phyloP scores from a whole-genome alignment of 176 grass and related monocot genomes.

The Saccharum officinarum region DNA sequence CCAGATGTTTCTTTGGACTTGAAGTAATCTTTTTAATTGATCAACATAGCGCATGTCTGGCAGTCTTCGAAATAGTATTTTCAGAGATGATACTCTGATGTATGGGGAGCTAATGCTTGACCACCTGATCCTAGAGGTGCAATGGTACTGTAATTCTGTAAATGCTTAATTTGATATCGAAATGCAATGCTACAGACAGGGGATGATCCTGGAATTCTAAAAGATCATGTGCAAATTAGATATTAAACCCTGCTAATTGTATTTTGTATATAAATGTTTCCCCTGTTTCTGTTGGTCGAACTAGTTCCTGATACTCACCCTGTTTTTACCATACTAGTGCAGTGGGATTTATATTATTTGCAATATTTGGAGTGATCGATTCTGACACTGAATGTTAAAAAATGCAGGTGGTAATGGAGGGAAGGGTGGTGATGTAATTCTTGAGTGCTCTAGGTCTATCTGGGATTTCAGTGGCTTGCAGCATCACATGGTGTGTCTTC shows the following conservation, averaged over 20 bases:
- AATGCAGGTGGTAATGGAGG: slow-evolving; percentile 81
- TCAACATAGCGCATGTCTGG: background rate
- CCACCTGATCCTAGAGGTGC: background rate
- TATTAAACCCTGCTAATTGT: background rate
- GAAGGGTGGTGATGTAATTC: slow-evolving; percentile 82
- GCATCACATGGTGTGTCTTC: slow-evolving; percentile 62
- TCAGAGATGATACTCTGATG: background rate
- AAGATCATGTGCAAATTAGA: background rate
- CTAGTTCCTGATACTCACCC: background rate
- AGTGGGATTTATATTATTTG: background rate
- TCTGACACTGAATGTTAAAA: background rate
- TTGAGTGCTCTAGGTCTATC: slow-evolving; percentile 75
- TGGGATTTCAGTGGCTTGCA: slow-evolving; percentile 85
- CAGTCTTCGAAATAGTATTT: background rate
- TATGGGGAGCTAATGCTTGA: background rate
- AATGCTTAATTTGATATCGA: background rate
- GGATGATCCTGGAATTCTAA: background rate
- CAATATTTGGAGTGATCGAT: background rate
- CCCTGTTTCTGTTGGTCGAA: background rate
- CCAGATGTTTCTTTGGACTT: background rate
- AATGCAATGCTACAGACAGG: background rate
- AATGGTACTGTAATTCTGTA: background rate
- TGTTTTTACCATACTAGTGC: background rate
- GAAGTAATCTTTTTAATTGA: background rate
- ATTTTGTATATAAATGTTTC: background rate